A percentile compares a stretch with the other conserved stretches of the same genome.
phyloP scores from a whole-genome alignment of 257 asterid species.

The Nicotiana sylvestris region DNA sequence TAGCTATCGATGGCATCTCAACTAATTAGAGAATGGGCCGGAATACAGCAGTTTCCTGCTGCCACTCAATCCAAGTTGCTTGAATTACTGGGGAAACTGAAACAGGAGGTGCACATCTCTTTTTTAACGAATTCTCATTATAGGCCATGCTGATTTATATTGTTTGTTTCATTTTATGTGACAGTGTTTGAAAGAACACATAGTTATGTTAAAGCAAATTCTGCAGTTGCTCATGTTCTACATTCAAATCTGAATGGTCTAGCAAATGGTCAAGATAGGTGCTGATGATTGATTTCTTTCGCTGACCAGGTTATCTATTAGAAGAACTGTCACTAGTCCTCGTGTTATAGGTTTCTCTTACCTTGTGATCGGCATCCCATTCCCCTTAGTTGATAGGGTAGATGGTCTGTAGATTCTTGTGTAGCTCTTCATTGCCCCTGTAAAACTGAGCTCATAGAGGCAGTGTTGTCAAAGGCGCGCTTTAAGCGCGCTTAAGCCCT shows the following conservation, averaged over 20 bases:
- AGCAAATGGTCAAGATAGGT: background rate
- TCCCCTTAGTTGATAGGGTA: background rate
- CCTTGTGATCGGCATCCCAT: background rate
- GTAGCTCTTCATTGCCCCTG: background rate
- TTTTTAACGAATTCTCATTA: background rate
- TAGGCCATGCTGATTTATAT: background rate
- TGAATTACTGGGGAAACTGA: conserved; percentile 69
- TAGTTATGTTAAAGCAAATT: background rate
- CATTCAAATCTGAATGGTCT: background rate
- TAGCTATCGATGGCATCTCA: conserved; percentile 71
- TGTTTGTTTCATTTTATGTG: background rate
- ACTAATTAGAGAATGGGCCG: conserved; percentile 76
- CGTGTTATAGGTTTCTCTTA: background rate
- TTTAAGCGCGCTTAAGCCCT: too few relatives aligned
- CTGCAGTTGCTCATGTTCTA: background rate
- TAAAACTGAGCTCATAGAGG: background rate
- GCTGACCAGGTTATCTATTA: background rate
- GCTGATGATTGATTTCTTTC: background rate
- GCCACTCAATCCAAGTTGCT: conserved; percentile 89
- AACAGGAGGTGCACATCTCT: conserved; percentile 57
- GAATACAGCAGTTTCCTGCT: conserved; percentile 83
- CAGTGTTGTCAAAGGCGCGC: too few relatives aligned
- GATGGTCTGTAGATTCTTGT: background rate
- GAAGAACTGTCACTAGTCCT: background rate
- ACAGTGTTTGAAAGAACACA: background rate